phyloP scores from a whole-genome alignment of 1,139 yeast genomes.

The Taphrina confusa region DNA sequence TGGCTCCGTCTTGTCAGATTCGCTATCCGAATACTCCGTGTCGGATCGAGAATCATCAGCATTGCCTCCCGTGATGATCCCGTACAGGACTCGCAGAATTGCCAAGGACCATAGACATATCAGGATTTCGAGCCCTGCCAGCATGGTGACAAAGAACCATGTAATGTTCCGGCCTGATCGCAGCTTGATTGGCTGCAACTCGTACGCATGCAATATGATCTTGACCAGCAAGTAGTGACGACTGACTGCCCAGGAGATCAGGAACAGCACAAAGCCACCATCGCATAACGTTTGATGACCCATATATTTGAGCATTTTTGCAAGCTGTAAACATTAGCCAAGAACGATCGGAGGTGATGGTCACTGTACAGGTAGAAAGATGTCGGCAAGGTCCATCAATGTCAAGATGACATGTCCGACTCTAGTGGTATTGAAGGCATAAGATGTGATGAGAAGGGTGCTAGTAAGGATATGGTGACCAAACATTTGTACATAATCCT shows the following conservation, averaged over 20 bases:
- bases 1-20: not conserved
- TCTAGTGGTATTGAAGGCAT: constrained; percentile 68
- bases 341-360: not conserved
- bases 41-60: constrained; percentile 86
- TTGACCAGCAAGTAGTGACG: constrained; percentile 78
- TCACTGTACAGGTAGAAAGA: constrained; percentile 53
- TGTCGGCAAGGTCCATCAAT: constrained; percentile 82
- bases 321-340: constrained; percentile 46
- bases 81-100: constrained; percentile 67
- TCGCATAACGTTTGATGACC: constrained; percentile 66
- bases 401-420: constrained; percentile 77
- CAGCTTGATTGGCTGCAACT: constrained; percentile 18
- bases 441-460: constrained; percentile 67
- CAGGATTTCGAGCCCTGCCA: constrained; percentile 67
- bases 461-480: constrained; percentile 83
- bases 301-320: constrained; percentile 76
- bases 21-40: constrained; percentile 56
- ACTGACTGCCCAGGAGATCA: constrained; percentile 66
- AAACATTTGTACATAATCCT: constrained; percentile 84
- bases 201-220: constrained; percentile 53
- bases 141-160: constrained; percentile 55
- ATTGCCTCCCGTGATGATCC: constrained; percentile 67
- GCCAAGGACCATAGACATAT: constrained; percentile 73
- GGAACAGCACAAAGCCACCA: constrained; percentile 64
- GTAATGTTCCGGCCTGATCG: constrained; percentile 43